phyloP scores from a whole-genome alignment of 2,329 filamentous ascomycete genomes.

The Colletotrichum sansevieriae region DNA sequence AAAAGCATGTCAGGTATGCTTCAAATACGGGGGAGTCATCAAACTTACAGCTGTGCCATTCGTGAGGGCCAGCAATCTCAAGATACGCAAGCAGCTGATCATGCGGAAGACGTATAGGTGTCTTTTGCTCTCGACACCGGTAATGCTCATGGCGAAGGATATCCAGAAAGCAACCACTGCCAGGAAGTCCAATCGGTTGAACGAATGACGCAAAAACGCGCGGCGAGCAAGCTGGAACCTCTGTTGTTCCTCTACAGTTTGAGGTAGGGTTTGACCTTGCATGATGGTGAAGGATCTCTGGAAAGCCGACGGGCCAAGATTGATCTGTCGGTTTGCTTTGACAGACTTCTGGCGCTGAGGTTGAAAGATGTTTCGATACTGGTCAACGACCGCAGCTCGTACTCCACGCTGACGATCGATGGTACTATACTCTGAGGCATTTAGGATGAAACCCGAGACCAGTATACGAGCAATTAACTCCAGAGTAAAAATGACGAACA shows the following conservation, averaged over 20 bases:
- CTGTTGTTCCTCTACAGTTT: slow-evolving; percentile 81
- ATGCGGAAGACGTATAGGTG: slow-evolving; percentile 95
- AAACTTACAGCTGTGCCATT: slow-evolving; percentile 88
- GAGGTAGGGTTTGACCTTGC: slow-evolving; percentile 70
- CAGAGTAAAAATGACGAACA: slow-evolving; percentile 91
- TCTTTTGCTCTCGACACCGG: slow-evolving; percentile 74
- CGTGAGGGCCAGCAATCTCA: slow-evolving; percentile 90
- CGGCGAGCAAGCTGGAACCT: slow-evolving; percentile 88
- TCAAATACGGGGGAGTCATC: not conserved
- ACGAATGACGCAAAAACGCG: slow-evolving; percentile 93
- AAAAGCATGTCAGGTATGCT: slow-evolving; percentile 39
- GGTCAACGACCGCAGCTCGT: slow-evolving; percentile 79
- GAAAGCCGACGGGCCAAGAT: slow-evolving; percentile 72
- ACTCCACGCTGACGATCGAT: slow-evolving; percentile 84
- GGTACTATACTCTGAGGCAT: slow-evolving; percentile 92
- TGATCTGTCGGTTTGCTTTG: slow-evolving; percentile 62
- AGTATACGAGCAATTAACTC: slow-evolving; percentile 87
- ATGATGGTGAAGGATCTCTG: slow-evolving; percentile 84
- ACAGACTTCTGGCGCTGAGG: slow-evolving; percentile 80
- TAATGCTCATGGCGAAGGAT: slow-evolving; percentile 79
- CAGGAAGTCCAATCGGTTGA: slow-evolving; percentile 95
- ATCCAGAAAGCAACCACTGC: slow-evolving; percentile 97
- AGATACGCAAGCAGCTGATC: slow-evolving; percentile 93
- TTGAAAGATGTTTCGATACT: slow-evolving; percentile 84
- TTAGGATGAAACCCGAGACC: slow-evolving; percentile 93